These are phyloP conservation scores for Suillus subluteus DNA, from an alignment of 768 basidiomycete species.

Conservation along the genomic window DNA sequence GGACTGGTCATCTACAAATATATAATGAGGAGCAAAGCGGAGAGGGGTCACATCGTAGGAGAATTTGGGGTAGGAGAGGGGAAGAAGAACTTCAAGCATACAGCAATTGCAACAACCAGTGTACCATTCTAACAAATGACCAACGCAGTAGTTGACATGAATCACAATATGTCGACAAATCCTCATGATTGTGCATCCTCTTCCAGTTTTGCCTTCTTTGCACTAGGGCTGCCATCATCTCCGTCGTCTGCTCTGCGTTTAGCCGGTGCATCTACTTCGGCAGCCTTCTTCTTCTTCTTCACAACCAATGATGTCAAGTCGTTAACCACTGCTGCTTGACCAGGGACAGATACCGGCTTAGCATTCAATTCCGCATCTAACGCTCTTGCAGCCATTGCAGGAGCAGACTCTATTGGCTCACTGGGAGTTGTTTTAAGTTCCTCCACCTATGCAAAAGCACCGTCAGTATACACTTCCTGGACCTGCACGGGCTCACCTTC, in stretches of 20 bases:
- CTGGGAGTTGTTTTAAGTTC: conserved; percentile 85
- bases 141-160: not conserved
- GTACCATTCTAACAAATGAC: conserved; percentile 27
- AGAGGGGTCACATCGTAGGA: conserved; percentile 79
- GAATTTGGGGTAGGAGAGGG: conserved; percentile 79
- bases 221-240: conserved; percentile 46
- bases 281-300: conserved; percentile 76
- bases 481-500: conserved; percentile 55
- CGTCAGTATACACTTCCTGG: conserved; percentile 3
- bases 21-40: conserved; percentile 76
- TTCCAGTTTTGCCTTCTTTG: conserved; percentile 72
- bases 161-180: conserved; percentile 2
- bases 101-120: conserved; percentile 23
- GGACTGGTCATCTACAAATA: conserved; percentile 97
- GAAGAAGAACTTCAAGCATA: conserved; percentile 77
- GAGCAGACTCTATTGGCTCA: conserved; percentile 60
- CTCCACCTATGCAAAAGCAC: conserved; percentile 66
- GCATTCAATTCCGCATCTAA: conserved; percentile 73
- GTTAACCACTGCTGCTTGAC: conserved; percentile 57
- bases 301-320: conserved; percentile 85
- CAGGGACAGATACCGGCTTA: conserved; percentile 36
- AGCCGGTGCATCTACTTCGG: conserved; percentile 39
- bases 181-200: conserved; percentile 26
- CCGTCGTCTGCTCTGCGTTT: conserved; percentile 76
- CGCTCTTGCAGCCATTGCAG: conserved; percentile 69